These are phyloP conservation scores for Triticum turgidum DNA, from an alignment of 176 grass and related monocot genomes.

Conservation along the genomic window DNA sequence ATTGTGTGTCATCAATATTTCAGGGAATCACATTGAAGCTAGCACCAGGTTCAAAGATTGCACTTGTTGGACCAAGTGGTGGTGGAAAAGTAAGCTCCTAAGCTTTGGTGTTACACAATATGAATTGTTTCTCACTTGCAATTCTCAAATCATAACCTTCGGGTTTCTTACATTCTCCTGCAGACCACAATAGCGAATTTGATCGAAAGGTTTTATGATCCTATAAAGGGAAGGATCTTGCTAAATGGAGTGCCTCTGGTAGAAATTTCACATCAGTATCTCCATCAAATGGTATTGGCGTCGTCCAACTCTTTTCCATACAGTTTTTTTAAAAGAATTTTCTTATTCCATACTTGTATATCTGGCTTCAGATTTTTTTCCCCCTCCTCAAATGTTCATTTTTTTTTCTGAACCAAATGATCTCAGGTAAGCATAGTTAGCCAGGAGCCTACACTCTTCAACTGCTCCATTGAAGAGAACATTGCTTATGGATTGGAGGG, in stretches of 20 bases:
- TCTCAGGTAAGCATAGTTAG: conserved; percentile 99
- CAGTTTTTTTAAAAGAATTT: too few species aligned
- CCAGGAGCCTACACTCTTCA: conserved; percentile 92
- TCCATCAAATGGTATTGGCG: conserved; percentile 71
- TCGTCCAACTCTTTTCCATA: background rate
- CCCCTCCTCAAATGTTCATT: background rate
- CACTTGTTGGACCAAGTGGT: conserved; percentile 96
- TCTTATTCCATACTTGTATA: background rate
- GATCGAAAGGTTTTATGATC: conserved; percentile 96
- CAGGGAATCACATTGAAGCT: conserved; percentile 95
- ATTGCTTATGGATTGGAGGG: conserved; percentile 87
- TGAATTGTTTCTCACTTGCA: background rate
- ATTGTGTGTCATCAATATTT: conserved; percentile 13
- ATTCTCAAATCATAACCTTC: background rate
- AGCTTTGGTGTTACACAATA: conserved; percentile 16
- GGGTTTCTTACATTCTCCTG: conserved; percentile 26
- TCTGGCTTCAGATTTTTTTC: background rate
- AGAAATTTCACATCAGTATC: conserved; percentile 83
- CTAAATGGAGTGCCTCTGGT: conserved; percentile 74
- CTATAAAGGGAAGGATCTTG: conserved; percentile 82
- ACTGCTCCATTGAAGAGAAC: conserved; percentile 95
- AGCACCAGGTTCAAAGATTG: conserved; percentile 84
- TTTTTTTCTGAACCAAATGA: background rate
- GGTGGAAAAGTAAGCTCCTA: conserved; percentile 75
- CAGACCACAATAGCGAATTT: conserved; percentile 99